phyloP scores from a whole-genome alignment of 2,329 filamentous ascomycete species.

The Hypoxylon sp. region DNA sequence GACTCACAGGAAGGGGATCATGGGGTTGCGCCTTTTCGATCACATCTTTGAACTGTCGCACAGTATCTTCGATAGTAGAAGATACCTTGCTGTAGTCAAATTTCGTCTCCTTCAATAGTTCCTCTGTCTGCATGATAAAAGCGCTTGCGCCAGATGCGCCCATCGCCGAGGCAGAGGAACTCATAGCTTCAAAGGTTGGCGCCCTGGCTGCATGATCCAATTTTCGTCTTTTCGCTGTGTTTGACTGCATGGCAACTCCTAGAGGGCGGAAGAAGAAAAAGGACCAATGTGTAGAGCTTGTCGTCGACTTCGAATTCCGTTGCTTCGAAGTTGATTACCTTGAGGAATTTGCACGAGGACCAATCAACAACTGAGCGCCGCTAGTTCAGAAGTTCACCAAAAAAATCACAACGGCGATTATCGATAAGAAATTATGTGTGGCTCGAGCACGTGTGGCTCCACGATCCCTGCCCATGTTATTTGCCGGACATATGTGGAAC shows the following conservation, averaged over 20 bases:
- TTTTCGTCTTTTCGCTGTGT: slow-evolving; percentile 63
- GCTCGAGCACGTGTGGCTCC: slow-evolving; percentile 13
- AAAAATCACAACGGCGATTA: slow-evolving; percentile 31
- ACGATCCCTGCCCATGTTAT: slow-evolving; percentile 16
- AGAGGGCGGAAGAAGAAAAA: background rate
- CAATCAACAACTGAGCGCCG: background rate
- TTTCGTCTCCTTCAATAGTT: slow-evolving; percentile 68
- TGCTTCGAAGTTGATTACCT: background rate
- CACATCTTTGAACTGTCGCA: slow-evolving; percentile 66
- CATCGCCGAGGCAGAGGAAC: slow-evolving; percentile 58
- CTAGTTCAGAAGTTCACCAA: slow-evolving; percentile 3
- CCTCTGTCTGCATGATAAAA: slow-evolving; percentile 71
- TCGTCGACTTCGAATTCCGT: background rate
- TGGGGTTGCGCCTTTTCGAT: slow-evolving; percentile 66
- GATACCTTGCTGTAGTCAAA: slow-evolving; percentile 66
- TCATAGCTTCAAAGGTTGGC: slow-evolving; percentile 57
- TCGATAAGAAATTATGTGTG: slow-evolving; percentile 37
- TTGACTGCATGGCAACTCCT: slow-evolving; percentile 58
- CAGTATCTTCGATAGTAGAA: slow-evolving; percentile 61
- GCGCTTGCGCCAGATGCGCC: slow-evolving; percentile 60
- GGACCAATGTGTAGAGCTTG: slow-evolving; percentile 1
- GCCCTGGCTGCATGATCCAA: slow-evolving; percentile 56
- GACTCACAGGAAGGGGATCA: slow-evolving; percentile 64
- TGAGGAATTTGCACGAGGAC: background rate
- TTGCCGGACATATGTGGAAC: slow-evolving; percentile 11